phyloP scores from a whole-genome alignment of 208 protist genomes.

The Trypanosoma cruzi region DNA sequence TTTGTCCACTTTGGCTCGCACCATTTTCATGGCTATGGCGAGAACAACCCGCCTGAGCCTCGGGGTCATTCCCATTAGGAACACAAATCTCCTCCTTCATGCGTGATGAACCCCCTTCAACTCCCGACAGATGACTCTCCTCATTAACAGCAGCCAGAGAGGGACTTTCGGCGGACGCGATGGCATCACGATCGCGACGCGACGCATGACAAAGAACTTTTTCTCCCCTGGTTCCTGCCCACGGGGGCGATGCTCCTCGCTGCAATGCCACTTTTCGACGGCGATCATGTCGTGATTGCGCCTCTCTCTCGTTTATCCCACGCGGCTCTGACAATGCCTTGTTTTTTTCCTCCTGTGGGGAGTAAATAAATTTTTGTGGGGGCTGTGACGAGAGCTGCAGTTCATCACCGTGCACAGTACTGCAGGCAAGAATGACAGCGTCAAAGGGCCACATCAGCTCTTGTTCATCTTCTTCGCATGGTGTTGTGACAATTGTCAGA shows the following conservation, averaged over 20 bases:
- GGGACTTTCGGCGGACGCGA: neutral
- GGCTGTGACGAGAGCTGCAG: conserved; percentile 9
- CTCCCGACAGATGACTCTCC: neutral
- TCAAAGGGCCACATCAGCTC: neutral
- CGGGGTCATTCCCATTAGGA: neutral
- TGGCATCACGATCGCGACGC: neutral
- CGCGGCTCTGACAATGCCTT: neutral
- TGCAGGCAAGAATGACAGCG: conserved; percentile 7
- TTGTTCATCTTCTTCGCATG: neutral
- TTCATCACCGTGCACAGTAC: conserved; percentile 12
- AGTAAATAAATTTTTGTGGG: neutral
- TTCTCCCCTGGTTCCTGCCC: neutral
- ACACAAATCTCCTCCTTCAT: neutral
- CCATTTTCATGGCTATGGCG: neutral
- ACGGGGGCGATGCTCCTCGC: neutral
- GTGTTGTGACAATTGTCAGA: conserved; percentile 1
- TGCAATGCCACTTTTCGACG: neutral
- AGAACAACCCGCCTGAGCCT: neutral
- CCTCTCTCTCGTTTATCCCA: neutral
- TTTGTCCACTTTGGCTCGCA: neutral
- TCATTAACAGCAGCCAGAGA: neutral
- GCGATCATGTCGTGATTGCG: neutral
- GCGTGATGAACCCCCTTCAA: too few relatives aligned
- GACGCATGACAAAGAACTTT: neutral
- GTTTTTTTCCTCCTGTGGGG: neutral